Percentiles rank a stretch among this genome's conserved stretches.
These are phyloP conservation scores for Musa balbisiana DNA, from an alignment of 202 grass and related monocot genomes.

Conservation along the genomic window DNA sequence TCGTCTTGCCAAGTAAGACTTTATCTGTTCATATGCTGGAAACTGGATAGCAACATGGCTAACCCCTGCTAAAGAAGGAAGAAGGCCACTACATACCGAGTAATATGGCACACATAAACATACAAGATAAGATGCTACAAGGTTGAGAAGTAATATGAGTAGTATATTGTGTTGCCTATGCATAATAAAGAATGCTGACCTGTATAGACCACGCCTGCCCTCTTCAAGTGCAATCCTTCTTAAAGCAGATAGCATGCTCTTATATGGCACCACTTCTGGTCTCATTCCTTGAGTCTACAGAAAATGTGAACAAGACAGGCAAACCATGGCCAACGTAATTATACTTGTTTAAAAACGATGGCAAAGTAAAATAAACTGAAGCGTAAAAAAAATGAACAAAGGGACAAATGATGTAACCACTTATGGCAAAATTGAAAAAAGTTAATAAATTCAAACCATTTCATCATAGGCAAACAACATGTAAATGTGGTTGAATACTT, in stretches of 20 bases:
- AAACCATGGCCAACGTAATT: neutral
- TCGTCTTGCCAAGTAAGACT: conserved; percentile 56
- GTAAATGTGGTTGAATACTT: no score
- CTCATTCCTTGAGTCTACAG: conserved; percentile 66
- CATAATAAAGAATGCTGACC: conserved; percentile 23
- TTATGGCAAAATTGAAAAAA: no score
- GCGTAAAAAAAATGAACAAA: neutral
- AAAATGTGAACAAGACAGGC: conserved; percentile 7
- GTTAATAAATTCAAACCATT: no score
- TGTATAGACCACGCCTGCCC: conserved; percentile 62
- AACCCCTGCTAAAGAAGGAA: conserved; percentile 80
- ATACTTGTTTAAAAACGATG: neutral
- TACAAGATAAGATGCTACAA: conserved; percentile 11
- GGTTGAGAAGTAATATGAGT: conserved; percentile 2
- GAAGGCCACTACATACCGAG: conserved; percentile 48
- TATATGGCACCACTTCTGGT: conserved; percentile 42
- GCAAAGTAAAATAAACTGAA: neutral
- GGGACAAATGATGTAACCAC: no score
- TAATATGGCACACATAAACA: conserved; percentile 20
- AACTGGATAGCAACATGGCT: conserved; percentile 86
- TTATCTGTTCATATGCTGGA: conserved; percentile 67
- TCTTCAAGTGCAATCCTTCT: conserved; percentile 52
- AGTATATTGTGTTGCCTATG: conserved; percentile 1
- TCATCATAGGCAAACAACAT: no score
- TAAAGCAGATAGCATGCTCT: conserved; percentile 65